Conservation (phyloP, 108 stramenopile species). For the Mediolabrus comicus region DNA sequence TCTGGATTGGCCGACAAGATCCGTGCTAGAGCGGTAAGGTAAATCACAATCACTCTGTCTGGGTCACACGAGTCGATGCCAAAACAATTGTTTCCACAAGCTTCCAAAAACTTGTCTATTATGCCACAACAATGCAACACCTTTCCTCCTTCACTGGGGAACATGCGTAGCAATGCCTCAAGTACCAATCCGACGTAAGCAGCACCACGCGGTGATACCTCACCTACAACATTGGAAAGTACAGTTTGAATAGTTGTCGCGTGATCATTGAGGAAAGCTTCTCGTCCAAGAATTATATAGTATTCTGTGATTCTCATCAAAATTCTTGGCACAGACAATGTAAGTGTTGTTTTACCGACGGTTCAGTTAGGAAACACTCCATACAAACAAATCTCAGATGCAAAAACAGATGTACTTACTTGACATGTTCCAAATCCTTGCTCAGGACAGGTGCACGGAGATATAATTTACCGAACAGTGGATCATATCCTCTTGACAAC, state of each 20-base stretch:
- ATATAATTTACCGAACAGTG: conserved; percentile 28
- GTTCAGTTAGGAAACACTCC: too few species aligned
- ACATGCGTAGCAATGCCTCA: conserved; percentile 33
- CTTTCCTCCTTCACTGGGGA: conserved; percentile 30
- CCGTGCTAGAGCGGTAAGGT: conserved; percentile 41
- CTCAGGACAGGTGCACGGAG: conserved; percentile 20
- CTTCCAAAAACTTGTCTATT: conserved; percentile 21
- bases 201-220: conserved; percentile 41
- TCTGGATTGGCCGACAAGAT: conserved; percentile 13
- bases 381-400: not conserved
- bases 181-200: conserved; percentile 33
- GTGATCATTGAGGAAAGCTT: conserved; percentile 34
- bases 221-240: conserved; percentile 32
- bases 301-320: conserved; percentile 45
- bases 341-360: too few species aligned
- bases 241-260: conserved; percentile 23
- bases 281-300: conserved; percentile 46
- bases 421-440: conserved; percentile 49
- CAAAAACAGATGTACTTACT: conserved; percentile 13
- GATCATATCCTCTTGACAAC: conserved; percentile 27
- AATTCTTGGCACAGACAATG: not conserved
- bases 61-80: conserved; percentile 32
- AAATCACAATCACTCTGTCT: conserved; percentile 43
- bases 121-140: conserved; percentile 23
- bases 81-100: conserved; percentile 25